Base-by-base conservation (phyloP, 176 grass and related monocot species). In the Hyparrhenia diplandra region DNA sequence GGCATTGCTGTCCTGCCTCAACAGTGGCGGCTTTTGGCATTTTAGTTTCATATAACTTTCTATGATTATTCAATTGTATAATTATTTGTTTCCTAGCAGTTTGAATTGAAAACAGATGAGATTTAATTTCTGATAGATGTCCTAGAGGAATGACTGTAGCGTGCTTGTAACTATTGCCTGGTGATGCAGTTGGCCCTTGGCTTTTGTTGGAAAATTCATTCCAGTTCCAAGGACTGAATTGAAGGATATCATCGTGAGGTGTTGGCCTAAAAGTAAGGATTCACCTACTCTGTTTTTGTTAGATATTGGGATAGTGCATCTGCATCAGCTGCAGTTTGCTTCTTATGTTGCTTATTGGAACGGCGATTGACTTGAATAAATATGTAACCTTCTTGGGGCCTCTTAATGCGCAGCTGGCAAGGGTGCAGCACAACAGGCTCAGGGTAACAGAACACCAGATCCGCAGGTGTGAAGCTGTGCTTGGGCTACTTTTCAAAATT, bases 181-280 rank as follows among this genome's bases (percentile, higher is more conserved):
- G 75, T 86, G 59, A 20, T 67, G 85, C 85, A 95, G 93, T 79
- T 95, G 93, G 93, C 93, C 93, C 65, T 82, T 95, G 76, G 93
- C 93, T 73, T 67, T 92, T 64, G 61, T 88, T 66, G 93, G 90
- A 72, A 95, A 95, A 40, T 85, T 95, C 54, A 86, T 95, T 78
- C 93, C 93, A 28, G 90, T 95, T 82, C 93, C 93, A 6, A 54
- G 86, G 74, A 90, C 64, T 74, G 65, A 72, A 74, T 78, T 95
- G 85, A 87, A 69, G 41, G 45, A 86, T 71, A 10, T 74, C 8
- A 71, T 95, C 61, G 0, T 29, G 21, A 61, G 61, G 60, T 88
- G 93, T 76, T 84, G 57, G 42, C 32, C 77, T 49, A 85, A 80
- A 80, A 3, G 55, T 51, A 87, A 72, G 59, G 74, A 80, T 72